phyloP scores from a whole-genome alignment of 2,329 filamentous ascomycete genomes.

The Coleophoma eucalyptorum region DNA sequence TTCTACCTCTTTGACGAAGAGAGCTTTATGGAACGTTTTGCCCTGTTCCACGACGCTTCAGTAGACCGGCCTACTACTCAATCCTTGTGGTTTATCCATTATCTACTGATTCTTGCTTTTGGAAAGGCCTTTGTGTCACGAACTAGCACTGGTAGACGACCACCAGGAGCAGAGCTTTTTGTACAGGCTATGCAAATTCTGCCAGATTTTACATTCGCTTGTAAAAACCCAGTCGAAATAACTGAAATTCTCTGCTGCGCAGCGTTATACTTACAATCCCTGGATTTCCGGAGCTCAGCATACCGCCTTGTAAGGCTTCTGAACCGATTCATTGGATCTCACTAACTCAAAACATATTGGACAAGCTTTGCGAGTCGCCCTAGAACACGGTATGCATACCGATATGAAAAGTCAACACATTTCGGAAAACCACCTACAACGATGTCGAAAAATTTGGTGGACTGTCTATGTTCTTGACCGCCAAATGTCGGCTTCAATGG shows the following conservation, averaged over 20 bases:
- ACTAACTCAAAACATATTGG: slow-evolving; percentile 43
- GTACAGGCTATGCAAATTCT: slow-evolving; percentile 39
- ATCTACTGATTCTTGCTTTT: slow-evolving; percentile 49
- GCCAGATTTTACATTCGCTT: slow-evolving; percentile 36
- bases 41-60: slow-evolving; percentile 34
- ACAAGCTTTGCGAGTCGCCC: slow-evolving; percentile 45
- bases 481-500: slow-evolving; percentile 50
- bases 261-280: slow-evolving; percentile 47
- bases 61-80: slow-evolving; percentile 21
- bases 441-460: slow-evolving; percentile 49
- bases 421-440: slow-evolving; percentile 35
- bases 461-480: slow-evolving; percentile 49
- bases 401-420: slow-evolving; percentile 41
- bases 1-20: slow-evolving; percentile 52
- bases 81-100: slow-evolving; percentile 48
- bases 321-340: too few species aligned
- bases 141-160: slow-evolving; percentile 29
- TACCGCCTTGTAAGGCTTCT: slow-evolving; percentile 36
- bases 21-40: slow-evolving; percentile 40
- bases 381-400: slow-evolving; percentile 48
- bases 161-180: slow-evolving; percentile 44
- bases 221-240: slow-evolving; percentile 37
- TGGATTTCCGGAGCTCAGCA: slow-evolving; percentile 42
- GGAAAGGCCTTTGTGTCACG: slow-evolving; percentile 48
- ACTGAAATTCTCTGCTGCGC: slow-evolving; percentile 48